Evolutionary conservation across 2,329 filamentous ascomycete genomes (phyloP).

Genomic region (Plectosphaerella plurivora): DNA sequence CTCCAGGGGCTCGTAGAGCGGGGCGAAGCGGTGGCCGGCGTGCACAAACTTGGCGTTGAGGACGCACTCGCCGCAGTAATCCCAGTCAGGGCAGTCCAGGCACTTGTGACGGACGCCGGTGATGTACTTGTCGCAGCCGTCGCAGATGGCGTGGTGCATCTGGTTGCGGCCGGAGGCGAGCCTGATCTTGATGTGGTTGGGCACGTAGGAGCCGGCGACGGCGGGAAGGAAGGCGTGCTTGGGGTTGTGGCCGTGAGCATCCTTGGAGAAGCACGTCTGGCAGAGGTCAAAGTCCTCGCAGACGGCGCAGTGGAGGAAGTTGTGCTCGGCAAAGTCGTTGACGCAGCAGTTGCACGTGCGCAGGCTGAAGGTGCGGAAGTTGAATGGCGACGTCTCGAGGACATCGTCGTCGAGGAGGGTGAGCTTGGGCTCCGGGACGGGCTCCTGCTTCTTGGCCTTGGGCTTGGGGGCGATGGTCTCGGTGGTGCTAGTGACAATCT

Average conservation of each 20-base stretch:
- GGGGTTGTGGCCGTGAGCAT: slow-evolving; percentile 87
- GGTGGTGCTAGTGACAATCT: slow-evolving; percentile 79
- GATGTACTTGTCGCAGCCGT: slow-evolving; percentile 88
- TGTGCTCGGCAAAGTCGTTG: slow-evolving; percentile 64
- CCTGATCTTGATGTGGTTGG: slow-evolving; percentile 57
- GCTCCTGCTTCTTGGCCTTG: slow-evolving; percentile 25
- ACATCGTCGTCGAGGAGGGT: slow-evolving; percentile 14
- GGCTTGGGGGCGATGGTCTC: slow-evolving; percentile 69
- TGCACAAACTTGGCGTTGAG: slow-evolving; percentile 65
- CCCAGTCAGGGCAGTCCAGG: slow-evolving; percentile 94
- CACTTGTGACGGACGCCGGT: slow-evolving; percentile 93
- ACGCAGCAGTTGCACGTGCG: slow-evolving; percentile 69
- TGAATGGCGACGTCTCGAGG: background rate
- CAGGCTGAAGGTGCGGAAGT: slow-evolving; percentile 24
- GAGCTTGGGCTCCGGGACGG: slow-evolving; percentile 12
- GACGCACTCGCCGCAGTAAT: slow-evolving; percentile 81
- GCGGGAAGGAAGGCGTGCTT: slow-evolving; percentile 74
- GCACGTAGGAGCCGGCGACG: slow-evolving; percentile 57
- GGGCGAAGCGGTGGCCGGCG: slow-evolving; percentile 80
- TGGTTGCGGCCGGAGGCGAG: slow-evolving; percentile 77
- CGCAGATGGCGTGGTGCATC: slow-evolving; percentile 84
- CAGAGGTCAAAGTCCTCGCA: slow-evolving; percentile 95
- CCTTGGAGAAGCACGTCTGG: slow-evolving; percentile 69
- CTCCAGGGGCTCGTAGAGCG: slow-evolving; percentile 71
- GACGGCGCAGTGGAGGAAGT: slow-evolving; percentile 78